Conservation (phyloP, 257 asterid species). For the Nicotiana obtusifolia region DNA sequence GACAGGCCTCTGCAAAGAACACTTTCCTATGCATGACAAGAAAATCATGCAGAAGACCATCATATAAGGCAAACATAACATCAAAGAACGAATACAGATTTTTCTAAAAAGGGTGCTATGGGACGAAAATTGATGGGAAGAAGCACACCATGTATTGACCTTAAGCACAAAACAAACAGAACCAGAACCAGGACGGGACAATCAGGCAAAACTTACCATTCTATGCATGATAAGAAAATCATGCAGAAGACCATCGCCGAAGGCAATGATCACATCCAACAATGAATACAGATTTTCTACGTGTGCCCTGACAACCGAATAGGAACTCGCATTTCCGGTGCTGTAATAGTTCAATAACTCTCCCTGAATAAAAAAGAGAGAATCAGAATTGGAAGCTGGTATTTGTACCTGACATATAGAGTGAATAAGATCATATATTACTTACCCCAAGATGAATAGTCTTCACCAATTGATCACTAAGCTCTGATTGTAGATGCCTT, state of each 20-base stretch:
- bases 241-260: conserved; percentile 60
- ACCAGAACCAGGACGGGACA: neutral
- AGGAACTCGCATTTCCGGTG: conserved; percentile 15
- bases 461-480: conserved; percentile 41
- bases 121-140: neutral
- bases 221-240: conserved; percentile 60
- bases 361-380: conserved; percentile 42
- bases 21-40: conserved; percentile 47
- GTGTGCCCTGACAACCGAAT: conserved; percentile 33
- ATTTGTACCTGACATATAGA: conserved; percentile 3
- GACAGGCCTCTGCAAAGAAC: neutral
- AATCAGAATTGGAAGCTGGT: neutral
- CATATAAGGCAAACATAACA: conserved; percentile 45
- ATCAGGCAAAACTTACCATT: conserved; percentile 44
- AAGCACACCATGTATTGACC: neutral
- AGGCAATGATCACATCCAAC: conserved; percentile 46
- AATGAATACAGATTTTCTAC: conserved; percentile 40
- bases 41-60: conserved; percentile 59
- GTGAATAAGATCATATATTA: conserved; percentile 7
- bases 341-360: conserved; percentile 45
- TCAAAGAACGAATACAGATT: conserved; percentile 39
- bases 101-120: neutral
- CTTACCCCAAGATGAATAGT: conserved; percentile 60
- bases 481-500: conserved; percentile 47
- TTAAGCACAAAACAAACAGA: neutral